Evolutionary conservation across 345 rosid genomes (phyloP), one percentile per base, ranked within the genome.

Genomic region (Isatis tinctoria): DNA sequence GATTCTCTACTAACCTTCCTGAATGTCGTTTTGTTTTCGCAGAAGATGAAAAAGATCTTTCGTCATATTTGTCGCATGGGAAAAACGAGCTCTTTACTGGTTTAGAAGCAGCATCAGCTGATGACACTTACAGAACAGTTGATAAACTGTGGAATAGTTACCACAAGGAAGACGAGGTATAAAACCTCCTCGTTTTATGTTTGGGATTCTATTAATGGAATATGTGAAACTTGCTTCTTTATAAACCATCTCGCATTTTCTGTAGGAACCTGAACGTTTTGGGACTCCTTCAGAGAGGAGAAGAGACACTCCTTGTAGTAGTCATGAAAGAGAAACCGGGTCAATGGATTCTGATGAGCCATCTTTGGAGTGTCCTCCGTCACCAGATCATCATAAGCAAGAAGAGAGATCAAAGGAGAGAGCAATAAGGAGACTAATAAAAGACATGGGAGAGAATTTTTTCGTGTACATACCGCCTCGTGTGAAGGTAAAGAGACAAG

Each of bases 381-480:
- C 72, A 74, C 32, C 9, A 48, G 52, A 74, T 24, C 49, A 28
- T 47, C 41, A n/a, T 57, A 33, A 11, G 47, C 26, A 49, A 67
- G 73, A 59, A 51, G 63, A 67, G 54, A 20, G 11, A 48, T 5
- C 35, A 36, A 76, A 48, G 77, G 84, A 78, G 6, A 60, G 26
- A 56, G 82, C 82, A 17, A 74, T 94, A 28, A 80, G 81, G 62
- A 76, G 37, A 61, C 54, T 93, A 74, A 87, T 81, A 59, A 22
- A 40, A 76, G 88, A 89, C 62, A 91, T 89, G 98, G 89, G 80
- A 65, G 91, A 87, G 69, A 82, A 87, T 41, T 75, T 83, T 72
- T 90, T 94, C 81, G 53, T 62, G 48, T 94, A 89, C 78, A 86
- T 89, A 65, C 88, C 93, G 1, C 93, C 97, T 2, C 88, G 93